Evolutionary conservation across 371 early-diverging fungal genomes (phyloP).

Genomic region (Mucor indicus): DNA sequence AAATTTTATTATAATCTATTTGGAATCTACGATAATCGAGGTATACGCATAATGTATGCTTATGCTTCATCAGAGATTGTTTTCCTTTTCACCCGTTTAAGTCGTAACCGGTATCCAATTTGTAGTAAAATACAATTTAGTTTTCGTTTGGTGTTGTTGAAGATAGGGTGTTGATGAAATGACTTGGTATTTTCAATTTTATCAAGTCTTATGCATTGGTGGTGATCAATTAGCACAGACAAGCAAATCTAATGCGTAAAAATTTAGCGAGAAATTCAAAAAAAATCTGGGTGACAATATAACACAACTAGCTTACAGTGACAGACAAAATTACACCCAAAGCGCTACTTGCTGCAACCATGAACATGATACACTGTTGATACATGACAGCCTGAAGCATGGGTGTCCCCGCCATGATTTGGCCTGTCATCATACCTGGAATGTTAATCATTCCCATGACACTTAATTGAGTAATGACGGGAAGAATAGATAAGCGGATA

Average conservation of each 20-base stretch:
- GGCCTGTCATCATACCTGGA: constrained; percentile 91
- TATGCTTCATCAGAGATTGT: no score
- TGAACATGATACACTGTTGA: constrained; percentile 82
- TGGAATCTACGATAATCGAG: no score
- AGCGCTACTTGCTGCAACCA: constrained; percentile 72
- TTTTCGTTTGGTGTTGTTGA: no score
- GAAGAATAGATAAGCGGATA: constrained; percentile 72
- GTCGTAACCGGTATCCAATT: no score
- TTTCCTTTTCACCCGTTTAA: no score
- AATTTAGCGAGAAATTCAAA: neutral
- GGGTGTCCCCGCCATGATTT: constrained; percentile 79
- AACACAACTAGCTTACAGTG: constrained; percentile 35
- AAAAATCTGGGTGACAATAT: neutral
- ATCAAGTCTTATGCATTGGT: constrained; percentile 56
- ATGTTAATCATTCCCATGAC: constrained; percentile 88
- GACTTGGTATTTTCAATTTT: constrained; percentile 36
- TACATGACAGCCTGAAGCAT: constrained; percentile 80
- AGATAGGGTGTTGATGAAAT: no score
- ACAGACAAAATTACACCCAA: constrained; percentile 65
- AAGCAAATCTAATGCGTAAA: constrained; percentile 47
- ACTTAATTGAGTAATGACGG: constrained; percentile 79
- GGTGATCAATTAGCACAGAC: constrained; percentile 55
- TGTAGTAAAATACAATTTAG: no score
- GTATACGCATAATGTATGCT: no score
- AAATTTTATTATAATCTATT: no score